These are phyloP conservation scores for Poteriospumella lacustris DNA, from an alignment of 108 stramenopile genomes.

Conservation along the genomic window DNA sequence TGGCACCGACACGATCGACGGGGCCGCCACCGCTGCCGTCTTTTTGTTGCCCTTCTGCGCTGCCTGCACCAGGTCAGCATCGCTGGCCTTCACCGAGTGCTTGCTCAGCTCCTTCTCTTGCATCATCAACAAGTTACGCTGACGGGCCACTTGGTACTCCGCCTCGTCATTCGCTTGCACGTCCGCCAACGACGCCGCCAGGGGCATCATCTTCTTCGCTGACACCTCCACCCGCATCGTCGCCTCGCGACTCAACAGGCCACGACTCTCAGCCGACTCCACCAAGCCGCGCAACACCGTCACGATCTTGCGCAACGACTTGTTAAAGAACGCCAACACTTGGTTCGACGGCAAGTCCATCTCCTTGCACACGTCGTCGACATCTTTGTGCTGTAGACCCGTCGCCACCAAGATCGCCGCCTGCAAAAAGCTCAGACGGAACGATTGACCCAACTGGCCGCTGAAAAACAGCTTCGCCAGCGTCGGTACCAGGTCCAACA, in stretches of 20 bases:
- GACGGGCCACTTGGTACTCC: neutral
- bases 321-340: slow-evolving; percentile 92
- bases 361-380: slow-evolving; percentile 70
- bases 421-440: slow-evolving; percentile 59
- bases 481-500: slow-evolving; percentile 84
- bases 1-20: neutral
- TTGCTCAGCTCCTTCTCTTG: slow-evolving; percentile 3
- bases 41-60: neutral
- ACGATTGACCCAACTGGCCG: slow-evolving; percentile 64
- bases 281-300: slow-evolving; percentile 67
- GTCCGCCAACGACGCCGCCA: slow-evolving; percentile 35
- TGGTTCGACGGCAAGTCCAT: slow-evolving; percentile 77
- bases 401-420: slow-evolving; percentile 77
- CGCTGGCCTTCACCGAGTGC: neutral
- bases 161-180: slow-evolving; percentile 66
- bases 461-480: slow-evolving; percentile 83
- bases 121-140: neutral
- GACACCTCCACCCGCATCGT: neutral
- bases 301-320: slow-evolving; percentile 79
- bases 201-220: neutral
- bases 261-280: neutral
- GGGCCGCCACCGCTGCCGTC: neutral
- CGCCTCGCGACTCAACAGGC: neutral
- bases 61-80: neutral
- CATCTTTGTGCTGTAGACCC: slow-evolving; percentile 72